Percentiles rank a stretch among this genome's conserved stretches.
phyloP scores from a whole-genome alignment of 148 eudicot species.

The Amaranthus hypochondriacus region DNA sequence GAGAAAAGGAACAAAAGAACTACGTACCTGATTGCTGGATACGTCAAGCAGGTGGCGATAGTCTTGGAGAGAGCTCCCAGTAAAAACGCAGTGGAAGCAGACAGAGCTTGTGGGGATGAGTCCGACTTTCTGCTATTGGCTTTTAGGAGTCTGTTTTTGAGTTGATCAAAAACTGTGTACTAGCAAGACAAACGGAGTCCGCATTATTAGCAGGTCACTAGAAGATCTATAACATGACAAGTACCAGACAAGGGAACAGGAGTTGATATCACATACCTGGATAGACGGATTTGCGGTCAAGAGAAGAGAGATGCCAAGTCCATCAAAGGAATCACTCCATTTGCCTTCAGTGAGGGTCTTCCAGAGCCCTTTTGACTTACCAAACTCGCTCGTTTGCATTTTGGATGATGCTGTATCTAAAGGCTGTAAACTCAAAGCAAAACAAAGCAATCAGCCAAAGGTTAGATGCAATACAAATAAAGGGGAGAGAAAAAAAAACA shows the following conservation, averaged over 20 bases:
- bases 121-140: conserved; percentile 30
- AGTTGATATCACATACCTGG: conserved; percentile 50
- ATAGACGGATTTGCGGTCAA: conserved; percentile 88
- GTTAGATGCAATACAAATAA: no score
- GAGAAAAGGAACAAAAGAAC: conserved; percentile 1
- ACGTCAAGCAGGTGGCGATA: conserved; percentile 81
- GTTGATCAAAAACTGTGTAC: conserved; percentile 95
- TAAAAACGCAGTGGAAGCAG: conserved; percentile 79
- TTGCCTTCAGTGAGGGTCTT: conserved; percentile 73
- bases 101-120: conserved; percentile 59
- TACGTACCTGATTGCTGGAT: conserved; percentile 82
- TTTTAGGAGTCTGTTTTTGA: conserved; percentile 58
- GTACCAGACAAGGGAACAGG: not conserved
- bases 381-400: conserved; percentile 95
- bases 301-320: conserved; percentile 88
- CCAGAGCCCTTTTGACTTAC: conserved; percentile 87
- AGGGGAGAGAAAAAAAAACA: no score
- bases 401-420: conserved; percentile 91
- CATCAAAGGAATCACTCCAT: conserved; percentile 83
- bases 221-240: not conserved
- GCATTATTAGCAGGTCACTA: conserved; percentile 8
- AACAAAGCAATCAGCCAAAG: not conserved
- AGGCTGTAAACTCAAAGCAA: conserved; percentile 50
- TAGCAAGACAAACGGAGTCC: conserved; percentile 20
- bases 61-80: conserved; percentile 91